A percentile compares a stretch with the other conserved stretches of the same genome.
phyloP scores from a whole-genome alignment of 140 eudicot genomes.

The Stevia rebaudiana region DNA sequence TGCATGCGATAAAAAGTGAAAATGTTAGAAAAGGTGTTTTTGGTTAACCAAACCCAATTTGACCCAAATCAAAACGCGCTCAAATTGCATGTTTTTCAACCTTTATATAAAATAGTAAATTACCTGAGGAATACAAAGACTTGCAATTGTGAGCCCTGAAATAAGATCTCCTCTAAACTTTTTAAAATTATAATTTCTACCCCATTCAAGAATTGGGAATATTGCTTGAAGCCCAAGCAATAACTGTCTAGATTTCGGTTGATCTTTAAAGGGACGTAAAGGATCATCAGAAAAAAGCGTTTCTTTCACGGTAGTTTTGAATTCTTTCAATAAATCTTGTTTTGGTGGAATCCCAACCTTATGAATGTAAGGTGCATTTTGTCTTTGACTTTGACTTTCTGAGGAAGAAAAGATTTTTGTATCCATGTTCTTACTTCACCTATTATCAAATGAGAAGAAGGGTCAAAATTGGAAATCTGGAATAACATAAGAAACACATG shows the following conservation, averaged over 20 bases:
- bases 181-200: slow-evolving; percentile 37
- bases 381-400: slow-evolving; percentile 27
- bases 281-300: slow-evolving; percentile 57
- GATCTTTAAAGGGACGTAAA: slow-evolving; percentile 47
- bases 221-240: slow-evolving; percentile 51
- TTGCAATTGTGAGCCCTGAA: slow-evolving; percentile 71
- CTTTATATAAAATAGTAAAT: neutral
- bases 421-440: slow-evolving; percentile 39
- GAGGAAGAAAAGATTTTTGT: slow-evolving; percentile 32
- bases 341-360: slow-evolving; percentile 55
- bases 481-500: neutral
- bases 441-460: slow-evolving; percentile 16
- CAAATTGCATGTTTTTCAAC: neutral
- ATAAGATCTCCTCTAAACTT: slow-evolving; percentile 65
- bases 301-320: slow-evolving; percentile 38
- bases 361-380: slow-evolving; percentile 38
- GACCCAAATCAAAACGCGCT: neutral
- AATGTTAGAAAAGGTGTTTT: neutral
- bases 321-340: slow-evolving; percentile 41
- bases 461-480: neutral
- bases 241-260: slow-evolving; percentile 32
- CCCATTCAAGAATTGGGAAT: slow-evolving; percentile 69
- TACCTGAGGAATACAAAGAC: slow-evolving; percentile 77
- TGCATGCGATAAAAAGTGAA: neutral
- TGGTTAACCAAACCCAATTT: neutral